Conservation (phyloP, 2,329 filamentous ascomycete genomes). For the Neonectria ditissima region DNA sequence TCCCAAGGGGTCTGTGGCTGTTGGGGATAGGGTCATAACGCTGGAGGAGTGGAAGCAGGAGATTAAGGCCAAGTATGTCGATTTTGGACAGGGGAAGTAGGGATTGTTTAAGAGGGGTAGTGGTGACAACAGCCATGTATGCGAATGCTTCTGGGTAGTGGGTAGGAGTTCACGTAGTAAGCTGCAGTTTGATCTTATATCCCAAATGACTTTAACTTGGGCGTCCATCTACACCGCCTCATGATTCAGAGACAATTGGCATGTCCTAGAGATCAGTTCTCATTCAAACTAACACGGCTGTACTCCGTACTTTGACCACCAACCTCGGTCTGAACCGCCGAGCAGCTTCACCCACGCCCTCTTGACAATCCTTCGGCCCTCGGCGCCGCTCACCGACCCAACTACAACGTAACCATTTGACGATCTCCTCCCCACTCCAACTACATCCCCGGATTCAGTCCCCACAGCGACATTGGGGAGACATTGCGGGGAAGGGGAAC, state of each 20-base stretch:
- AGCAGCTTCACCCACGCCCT: background rate
- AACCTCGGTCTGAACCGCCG: background rate
- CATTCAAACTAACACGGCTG: background rate
- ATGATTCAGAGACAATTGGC: background rate
- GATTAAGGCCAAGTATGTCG: slow-evolving; percentile 19
- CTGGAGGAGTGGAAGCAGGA: slow-evolving; percentile 28
- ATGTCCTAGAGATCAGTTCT: background rate
- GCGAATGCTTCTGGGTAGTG: background rate
- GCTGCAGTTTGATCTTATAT: background rate
- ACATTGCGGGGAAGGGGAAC: background rate
- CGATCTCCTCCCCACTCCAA: slow-evolving; percentile 7
- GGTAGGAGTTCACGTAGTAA: no score
- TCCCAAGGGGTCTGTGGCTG: slow-evolving; percentile 20
- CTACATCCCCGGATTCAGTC: slow-evolving; percentile 1
- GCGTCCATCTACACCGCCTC: background rate
- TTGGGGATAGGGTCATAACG: slow-evolving; percentile 15
- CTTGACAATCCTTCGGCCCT: background rate
- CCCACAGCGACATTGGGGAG: background rate
- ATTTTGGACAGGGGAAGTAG: background rate
- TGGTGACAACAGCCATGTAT: background rate
- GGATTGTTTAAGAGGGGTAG: no score
- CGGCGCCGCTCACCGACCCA: slow-evolving; percentile 5
- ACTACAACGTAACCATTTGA: background rate
- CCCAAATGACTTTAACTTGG: background rate
- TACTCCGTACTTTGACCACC: no score